Evolutionary conservation across 768 basidiomycete species (phyloP), one percentile per base, ranked within the genome.

Genomic region (Boletus rubroflammeus): DNA sequence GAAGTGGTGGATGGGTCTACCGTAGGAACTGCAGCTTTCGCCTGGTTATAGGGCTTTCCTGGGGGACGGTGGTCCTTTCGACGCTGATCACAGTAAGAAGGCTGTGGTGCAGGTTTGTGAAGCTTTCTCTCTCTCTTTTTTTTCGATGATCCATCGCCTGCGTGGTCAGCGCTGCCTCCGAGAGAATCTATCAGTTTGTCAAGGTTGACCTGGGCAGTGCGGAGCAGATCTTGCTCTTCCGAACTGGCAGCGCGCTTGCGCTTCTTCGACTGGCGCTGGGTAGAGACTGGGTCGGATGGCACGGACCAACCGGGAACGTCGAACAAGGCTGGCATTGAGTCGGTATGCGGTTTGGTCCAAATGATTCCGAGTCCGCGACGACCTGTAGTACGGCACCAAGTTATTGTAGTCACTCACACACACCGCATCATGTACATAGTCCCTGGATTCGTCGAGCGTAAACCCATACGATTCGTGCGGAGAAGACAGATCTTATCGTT

Each of bases 261-360:
- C 17, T 73, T 70, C 50, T 78, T 79, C 3, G 67, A 56, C 23
- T 67, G 66, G 35, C 55, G 60, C 6, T 70, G 62, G 40, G 74
- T 70, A 29, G 71, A 53, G 42, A 81, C 67, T 6, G 80, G 78
- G 0, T 57, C 68, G 21, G 74, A 66, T 35, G 76, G 69, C 14
- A 88, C 70, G 29, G 80, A 76, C 87, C 87, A 89, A 17, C 87
- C 87, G 4, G 86, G 82, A 19, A 88, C 81, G 40, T 85, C 74
- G 68, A 89, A 88, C 58, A 81, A 72, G 53, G 77, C 65, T 29
- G 63, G 50, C 66, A 68, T 66, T 2, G 53, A 47, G 47, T 46
- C 2, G 34, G 35, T 40, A 32, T 51, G 34, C 6, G 34, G 34
- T 48, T 40, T 50, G 40, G 53, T 56, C 28, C 50, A 49, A 40